phyloP scores from a whole-genome alignment of 352 stramenopile genomes.

The Phytopythium sindhum region DNA sequence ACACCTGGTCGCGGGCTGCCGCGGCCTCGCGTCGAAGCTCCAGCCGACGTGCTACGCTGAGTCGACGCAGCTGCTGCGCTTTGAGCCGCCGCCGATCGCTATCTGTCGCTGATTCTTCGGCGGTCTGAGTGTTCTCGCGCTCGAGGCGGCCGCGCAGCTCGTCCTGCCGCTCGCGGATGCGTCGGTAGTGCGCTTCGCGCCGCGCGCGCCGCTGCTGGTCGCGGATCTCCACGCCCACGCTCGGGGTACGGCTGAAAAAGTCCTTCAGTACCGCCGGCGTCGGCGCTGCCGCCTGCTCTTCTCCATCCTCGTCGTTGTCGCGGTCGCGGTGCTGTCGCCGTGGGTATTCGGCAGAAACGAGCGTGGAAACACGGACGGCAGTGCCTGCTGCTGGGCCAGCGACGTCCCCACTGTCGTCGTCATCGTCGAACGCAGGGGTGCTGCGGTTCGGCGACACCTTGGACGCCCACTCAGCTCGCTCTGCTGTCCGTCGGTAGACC shows the following conservation, averaged over 20 bases:
- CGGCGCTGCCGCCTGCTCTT: slow-evolving; percentile 17
- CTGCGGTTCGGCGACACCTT: slow-evolving; percentile 18
- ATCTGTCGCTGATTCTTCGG: slow-evolving; percentile 16
- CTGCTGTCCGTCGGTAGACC: neutral
- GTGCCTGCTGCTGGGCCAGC: neutral
- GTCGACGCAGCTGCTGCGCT: slow-evolving; percentile 35
- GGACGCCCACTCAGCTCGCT: neutral
- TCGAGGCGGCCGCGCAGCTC: slow-evolving; percentile 32
- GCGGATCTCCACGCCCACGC: slow-evolving; percentile 31
- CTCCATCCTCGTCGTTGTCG: neutral
- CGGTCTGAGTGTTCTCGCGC: neutral
- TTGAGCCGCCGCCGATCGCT: slow-evolving; percentile 20
- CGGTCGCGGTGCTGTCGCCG: slow-evolving; percentile 1
- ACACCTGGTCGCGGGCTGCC: slow-evolving; percentile 19
- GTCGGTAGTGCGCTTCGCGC: slow-evolving; percentile 39
- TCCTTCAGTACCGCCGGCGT: slow-evolving; percentile 47
- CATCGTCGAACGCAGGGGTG: slow-evolving; percentile 4
- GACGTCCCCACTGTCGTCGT: slow-evolving; percentile 1
- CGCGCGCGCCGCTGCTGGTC: slow-evolving; percentile 33
- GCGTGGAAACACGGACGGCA: neutral
- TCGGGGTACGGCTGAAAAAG: slow-evolving; percentile 53
- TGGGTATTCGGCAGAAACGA: neutral
- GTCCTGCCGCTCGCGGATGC: slow-evolving; percentile 43
- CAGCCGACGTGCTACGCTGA: slow-evolving; percentile 32
- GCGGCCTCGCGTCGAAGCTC: slow-evolving; percentile 34